Conservation (phyloP, 345 rosid species). For the Corchorus capsularis region DNA sequence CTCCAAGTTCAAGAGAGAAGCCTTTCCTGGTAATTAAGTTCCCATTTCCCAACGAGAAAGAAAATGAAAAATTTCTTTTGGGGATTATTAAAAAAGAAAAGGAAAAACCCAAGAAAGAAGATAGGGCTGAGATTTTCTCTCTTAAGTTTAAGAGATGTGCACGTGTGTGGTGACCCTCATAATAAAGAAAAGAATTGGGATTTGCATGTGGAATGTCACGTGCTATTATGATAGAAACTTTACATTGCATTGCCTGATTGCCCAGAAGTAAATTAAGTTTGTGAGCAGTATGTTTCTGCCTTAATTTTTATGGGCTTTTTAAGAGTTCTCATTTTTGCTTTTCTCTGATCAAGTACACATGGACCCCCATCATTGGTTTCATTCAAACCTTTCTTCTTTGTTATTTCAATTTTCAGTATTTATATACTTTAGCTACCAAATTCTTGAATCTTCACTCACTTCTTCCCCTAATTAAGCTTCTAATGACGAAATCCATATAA, state of each 20-base stretch:
- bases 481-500: too few species aligned
- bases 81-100: not conserved
- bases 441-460: too few species aligned
- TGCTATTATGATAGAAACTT: conserved; percentile 21
- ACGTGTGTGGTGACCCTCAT: conserved; percentile 38
- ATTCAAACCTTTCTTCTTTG: conserved; percentile 5
- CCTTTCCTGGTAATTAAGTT: not conserved
- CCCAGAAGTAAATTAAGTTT: too few species aligned
- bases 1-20: not conserved
- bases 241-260: not conserved
- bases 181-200: conserved; percentile 10
- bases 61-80: too few species aligned
- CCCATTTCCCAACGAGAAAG: not conserved
- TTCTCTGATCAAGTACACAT: conserved; percentile 13
- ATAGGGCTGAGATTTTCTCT: not conserved
- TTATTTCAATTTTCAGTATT: too few species aligned
- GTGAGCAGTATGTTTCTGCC: not conserved
- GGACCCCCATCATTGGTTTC: conserved; percentile 21
- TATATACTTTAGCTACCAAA: too few species aligned
- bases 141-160: conserved; percentile 20
- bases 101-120: not conserved
- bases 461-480: too few species aligned
- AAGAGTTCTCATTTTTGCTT: not conserved
- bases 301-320: not conserved
- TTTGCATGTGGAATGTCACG: conserved; percentile 32